A percentile compares a stretch with the other conserved stretches of the same genome.
Conservation (phyloP, 257 asterid genomes). For the Cruciata laevipes region DNA sequence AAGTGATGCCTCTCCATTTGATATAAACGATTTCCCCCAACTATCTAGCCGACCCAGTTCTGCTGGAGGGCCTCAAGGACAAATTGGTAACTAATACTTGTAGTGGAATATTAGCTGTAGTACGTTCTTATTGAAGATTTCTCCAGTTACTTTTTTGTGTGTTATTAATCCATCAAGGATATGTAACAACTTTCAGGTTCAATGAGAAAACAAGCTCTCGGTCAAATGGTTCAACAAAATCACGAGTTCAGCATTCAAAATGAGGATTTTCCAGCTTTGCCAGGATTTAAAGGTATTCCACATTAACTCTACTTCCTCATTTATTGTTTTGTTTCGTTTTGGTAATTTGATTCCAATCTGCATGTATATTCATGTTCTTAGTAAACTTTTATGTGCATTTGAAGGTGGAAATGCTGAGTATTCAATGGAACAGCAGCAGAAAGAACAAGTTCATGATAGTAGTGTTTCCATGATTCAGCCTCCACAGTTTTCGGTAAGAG, state of each 20-base stretch:
- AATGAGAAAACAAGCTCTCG: slow-evolving; percentile 81
- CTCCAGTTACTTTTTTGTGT: slow-evolving; percentile 14
- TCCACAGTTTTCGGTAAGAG: slow-evolving; percentile 79
- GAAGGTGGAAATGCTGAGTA: slow-evolving; percentile 86
- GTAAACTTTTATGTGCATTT: neutral
- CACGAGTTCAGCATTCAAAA: slow-evolving; percentile 98
- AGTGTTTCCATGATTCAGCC: slow-evolving; percentile 88
- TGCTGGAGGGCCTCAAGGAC: slow-evolving; percentile 98
- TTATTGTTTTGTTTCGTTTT: neutral
- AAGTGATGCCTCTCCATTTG: slow-evolving; percentile 86
- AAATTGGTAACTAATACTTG: slow-evolving; percentile 47
- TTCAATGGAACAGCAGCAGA: slow-evolving; percentile 79
- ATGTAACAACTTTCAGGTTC: slow-evolving; percentile 53
- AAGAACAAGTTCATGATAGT: slow-evolving; percentile 78
- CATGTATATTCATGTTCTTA: neutral
- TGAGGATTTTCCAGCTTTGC: slow-evolving; percentile 98
- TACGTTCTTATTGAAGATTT: slow-evolving; percentile 8
- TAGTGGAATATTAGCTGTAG: neutral
- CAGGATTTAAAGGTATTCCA: slow-evolving; percentile 82
- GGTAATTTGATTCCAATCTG: neutral
- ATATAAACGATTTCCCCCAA: slow-evolving; percentile 95
- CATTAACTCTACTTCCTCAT: neutral
- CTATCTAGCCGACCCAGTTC: slow-evolving; percentile 88
- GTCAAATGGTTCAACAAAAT: slow-evolving; percentile 88
- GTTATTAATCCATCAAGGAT: slow-evolving; percentile 20